Base-by-base conservation (phyloP, 169 alveolate genomes). In the Plasmodium gaboni region DNA sequence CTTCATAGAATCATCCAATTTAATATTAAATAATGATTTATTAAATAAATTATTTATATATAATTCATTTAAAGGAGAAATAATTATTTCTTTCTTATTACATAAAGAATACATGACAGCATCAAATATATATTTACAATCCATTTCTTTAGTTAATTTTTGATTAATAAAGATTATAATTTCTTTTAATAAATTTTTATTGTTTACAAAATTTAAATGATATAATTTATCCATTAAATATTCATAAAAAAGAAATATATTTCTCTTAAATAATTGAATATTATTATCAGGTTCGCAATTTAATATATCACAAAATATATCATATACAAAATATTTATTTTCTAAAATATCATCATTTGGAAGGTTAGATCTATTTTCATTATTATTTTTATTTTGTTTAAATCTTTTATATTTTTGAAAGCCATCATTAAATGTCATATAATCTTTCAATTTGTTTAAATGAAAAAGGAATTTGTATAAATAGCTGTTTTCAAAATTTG, bases 401-500 rank as follows among this genome's bases (percentile, higher is more conserved):
- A 38, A 28, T 65, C 46, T 65, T 50, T 64, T 42, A 9, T 65
- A 65, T 69, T 55, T 63, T 19, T 78, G 64, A 24, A 51, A 64
- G 15, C 89, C 76, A 32, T 78, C 89, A 9, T 78, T 70, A 13
- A 78, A 78, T 78, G 15, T 51, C 71, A 78, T 78, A 13, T 63
- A 42, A 5, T 46, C 74, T 60, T 78, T 78, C 9, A 64, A 59
- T 55, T 48, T 78, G 48, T 78, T 78, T 26, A 78, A 15, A 28
- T 67, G 24, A 12, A 51, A 60, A 44, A 78, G 53, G 46, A 78
- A 78, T 64, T 78, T 78, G 22, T 28, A 50, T 24, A 78, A 44
- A 44, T 64, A 78, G 12, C 50, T 17, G 44, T 78, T 69, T 44
- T 78, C 89, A 69, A 78, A 78, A 44, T 78, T 22, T 8, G 26